Percentiles rank a stretch among this genome's conserved stretches.
Evolutionary conservation across 1,284 basidiomycete genomes (phyloP).

Genomic region (Cutaneotrichosporon arboriforme): DNA sequence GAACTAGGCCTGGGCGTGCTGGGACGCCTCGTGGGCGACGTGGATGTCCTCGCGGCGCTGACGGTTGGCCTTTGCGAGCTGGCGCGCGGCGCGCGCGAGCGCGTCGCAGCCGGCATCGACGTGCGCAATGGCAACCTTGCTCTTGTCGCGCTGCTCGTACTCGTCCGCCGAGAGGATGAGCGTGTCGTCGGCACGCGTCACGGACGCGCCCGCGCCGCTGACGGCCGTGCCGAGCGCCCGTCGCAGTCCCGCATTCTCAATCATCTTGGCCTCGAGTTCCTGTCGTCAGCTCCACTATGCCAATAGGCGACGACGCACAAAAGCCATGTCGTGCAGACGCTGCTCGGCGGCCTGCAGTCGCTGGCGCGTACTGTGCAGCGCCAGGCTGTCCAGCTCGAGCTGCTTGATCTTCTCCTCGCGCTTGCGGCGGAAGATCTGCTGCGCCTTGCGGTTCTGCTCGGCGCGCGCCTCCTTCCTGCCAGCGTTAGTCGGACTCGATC

Average conservation of each 20-base stretch:
- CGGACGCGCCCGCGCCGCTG: conserved; percentile 6
- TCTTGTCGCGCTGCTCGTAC: conserved; percentile 12
- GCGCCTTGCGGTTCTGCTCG: conserved; percentile 46
- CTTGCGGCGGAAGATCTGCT: conserved; percentile 42
- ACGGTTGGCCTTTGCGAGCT: conserved; percentile 21
- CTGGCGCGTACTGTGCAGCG: conserved; percentile 22
- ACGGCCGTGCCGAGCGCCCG: conserved; percentile 19
- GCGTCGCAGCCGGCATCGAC: conserved; percentile 13
- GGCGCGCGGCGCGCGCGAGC: conserved; percentile 16
- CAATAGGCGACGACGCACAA: conserved; percentile 24
- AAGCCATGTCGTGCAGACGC: conserved; percentile 24
- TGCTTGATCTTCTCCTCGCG: conserved; percentile 46
- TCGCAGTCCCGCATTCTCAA: conserved; percentile 29
- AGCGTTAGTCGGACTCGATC: background rate
- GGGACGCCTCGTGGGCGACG: background rate
- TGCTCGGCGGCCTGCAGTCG: conserved; percentile 28
- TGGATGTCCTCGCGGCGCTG: conserved; percentile 5
- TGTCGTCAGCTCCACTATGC: conserved; percentile 3
- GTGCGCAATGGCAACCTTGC: conserved; percentile 3
- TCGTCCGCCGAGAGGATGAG: conserved; percentile 17
- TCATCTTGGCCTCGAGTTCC: conserved; percentile 27
- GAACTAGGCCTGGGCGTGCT: background rate
- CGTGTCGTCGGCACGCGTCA: conserved; percentile 18
- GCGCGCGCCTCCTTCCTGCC: conserved; percentile 30
- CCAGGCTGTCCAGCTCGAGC: conserved; percentile 34